These are phyloP conservation scores for Aureobasidium sp. DNA, from an alignment of 2,329 filamentous ascomycete species.

Conservation along the genomic window DNA sequence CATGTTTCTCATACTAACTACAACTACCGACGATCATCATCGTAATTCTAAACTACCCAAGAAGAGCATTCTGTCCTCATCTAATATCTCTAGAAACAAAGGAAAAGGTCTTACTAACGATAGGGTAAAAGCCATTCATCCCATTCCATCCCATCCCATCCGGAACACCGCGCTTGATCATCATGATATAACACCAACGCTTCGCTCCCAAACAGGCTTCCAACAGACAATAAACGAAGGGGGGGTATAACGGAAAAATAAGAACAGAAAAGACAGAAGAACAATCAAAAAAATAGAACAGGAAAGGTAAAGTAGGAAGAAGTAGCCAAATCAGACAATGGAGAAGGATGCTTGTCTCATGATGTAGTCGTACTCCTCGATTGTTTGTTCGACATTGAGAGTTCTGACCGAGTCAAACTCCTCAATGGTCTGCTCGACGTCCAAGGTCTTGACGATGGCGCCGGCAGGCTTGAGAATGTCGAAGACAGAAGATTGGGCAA, in stretches of 20 bases:
- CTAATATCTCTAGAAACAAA: neutral
- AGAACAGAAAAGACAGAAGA: neutral
- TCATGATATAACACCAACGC: slow-evolving; percentile 1
- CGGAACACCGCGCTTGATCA: slow-evolving; percentile 6
- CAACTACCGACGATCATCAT: neutral
- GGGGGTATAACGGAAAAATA: neutral
- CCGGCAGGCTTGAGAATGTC: slow-evolving; percentile 8
- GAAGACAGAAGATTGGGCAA: neutral
- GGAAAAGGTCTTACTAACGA: neutral
- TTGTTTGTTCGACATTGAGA: neutral
- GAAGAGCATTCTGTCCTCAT: neutral
- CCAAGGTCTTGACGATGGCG: neutral
- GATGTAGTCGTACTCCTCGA: slow-evolving; percentile 1
- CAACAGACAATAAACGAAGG: neutral
- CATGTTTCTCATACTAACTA: neutral
- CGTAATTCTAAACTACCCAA: neutral
- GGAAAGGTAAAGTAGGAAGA: neutral
- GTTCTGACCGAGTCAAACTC: neutral
- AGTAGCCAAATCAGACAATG: neutral
- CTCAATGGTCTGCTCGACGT: neutral
- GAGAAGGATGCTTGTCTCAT: neutral
- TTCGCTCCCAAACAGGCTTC: neutral
- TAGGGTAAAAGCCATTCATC: neutral
- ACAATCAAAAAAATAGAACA: neutral
- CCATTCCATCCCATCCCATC: neutral